Conservation (phyloP, 306 rosid genomes). For the Lablab purpureus region DNA sequence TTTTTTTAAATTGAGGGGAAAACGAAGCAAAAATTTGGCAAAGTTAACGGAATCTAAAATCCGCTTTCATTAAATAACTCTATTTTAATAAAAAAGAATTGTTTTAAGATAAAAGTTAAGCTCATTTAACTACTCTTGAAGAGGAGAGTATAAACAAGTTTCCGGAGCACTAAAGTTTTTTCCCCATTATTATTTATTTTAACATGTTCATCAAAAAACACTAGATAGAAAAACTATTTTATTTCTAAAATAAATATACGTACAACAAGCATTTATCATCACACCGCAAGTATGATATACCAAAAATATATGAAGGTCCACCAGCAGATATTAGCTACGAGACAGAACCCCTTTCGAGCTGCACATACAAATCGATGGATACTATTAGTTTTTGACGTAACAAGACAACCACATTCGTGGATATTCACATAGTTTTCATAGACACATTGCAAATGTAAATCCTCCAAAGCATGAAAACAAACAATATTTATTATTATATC, state of each 20-base stretch:
- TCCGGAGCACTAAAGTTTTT: neutral
- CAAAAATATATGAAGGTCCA: neutral
- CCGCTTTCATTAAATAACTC: too few species aligned
- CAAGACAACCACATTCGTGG: neutral
- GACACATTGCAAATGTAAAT: conserved; percentile 9
- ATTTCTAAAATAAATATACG: conserved; percentile 11
- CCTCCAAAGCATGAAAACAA: conserved; percentile 10
- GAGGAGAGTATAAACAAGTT: neutral
- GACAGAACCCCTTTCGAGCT: conserved; percentile 95
- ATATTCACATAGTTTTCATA: neutral
- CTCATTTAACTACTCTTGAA: too few species aligned
- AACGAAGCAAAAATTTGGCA: too few species aligned
- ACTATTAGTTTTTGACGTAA: conserved; percentile 37
- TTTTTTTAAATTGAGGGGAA: too few species aligned
- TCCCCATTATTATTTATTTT: neutral
- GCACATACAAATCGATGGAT: conserved; percentile 45
- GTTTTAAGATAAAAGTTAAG: too few species aligned
- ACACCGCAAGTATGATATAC: neutral
- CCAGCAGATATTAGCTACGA: conserved; percentile 55
- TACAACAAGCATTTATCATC: conserved; percentile 28
- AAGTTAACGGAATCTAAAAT: too few species aligned
- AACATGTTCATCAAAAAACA: conserved; percentile 3
- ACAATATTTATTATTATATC: conserved; percentile 31
- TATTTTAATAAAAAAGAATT: too few species aligned
- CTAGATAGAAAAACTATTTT: neutral